Evolutionary conservation across 192 early-diverging fungal species (phyloP).

Genomic region (Backusella tuberculispora): DNA sequence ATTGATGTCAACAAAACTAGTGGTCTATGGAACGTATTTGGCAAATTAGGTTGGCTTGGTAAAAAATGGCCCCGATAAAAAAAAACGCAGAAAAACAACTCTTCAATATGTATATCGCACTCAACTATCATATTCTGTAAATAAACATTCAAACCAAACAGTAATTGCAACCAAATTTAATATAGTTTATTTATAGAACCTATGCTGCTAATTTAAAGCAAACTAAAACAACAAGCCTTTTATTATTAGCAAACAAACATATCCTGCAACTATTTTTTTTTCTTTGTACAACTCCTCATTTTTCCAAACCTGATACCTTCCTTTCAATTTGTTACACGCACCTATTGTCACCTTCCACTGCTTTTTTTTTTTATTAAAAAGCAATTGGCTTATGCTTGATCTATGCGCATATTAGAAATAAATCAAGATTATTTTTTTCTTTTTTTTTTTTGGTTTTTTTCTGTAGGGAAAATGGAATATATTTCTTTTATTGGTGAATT

Average conservation of each 20-base stretch:
- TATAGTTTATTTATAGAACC: slow-evolving; percentile 1
- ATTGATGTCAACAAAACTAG: slow-evolving; percentile 88
- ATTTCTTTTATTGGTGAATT: slow-evolving; percentile 12
- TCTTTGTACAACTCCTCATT: background rate
- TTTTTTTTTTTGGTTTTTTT: background rate
- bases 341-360: background rate
- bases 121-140: slow-evolving; percentile 7
- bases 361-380: background rate
- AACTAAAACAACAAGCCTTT: background rate
- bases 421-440: background rate
- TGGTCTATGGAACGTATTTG: slow-evolving; percentile 80
- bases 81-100: slow-evolving; percentile 10
- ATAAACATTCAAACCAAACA: slow-evolving; percentile 8
- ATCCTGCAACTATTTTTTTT: background rate
- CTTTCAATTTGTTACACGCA: background rate
- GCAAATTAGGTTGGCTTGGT: slow-evolving; percentile 72
- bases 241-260: background rate
- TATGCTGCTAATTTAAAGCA: background rate
- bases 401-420: background rate
- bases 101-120: background rate
- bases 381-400: background rate
- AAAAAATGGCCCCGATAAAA: slow-evolving; percentile 32
- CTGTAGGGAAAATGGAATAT: background rate
- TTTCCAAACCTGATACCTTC: background rate
- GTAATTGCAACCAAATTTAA: background rate